phyloP scores from a whole-genome alignment of 441 rosid species.

The Melastoma candidum region DNA sequence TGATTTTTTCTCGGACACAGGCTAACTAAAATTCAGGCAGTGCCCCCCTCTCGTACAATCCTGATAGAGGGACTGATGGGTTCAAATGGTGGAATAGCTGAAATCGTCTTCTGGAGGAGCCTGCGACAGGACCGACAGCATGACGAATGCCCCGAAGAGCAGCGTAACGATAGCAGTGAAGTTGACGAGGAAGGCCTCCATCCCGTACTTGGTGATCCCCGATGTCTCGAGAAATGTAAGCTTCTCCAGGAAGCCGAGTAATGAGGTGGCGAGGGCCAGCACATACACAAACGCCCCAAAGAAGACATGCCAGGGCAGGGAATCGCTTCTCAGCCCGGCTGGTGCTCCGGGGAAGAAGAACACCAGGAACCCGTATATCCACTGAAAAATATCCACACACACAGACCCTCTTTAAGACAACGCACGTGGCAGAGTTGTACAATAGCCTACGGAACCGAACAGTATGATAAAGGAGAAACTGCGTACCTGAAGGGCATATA shows the following conservation, averaged over 20 bases:
- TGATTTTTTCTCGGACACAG: no score
- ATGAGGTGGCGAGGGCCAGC: constrained; percentile 54
- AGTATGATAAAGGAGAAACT: not conserved
- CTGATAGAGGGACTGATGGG: no score
- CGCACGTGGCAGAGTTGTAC: not conserved
- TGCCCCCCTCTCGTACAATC: no score
- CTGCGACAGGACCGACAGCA: constrained; percentile 37
- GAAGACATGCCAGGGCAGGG: constrained; percentile 81
- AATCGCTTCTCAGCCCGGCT: constrained; percentile 23
- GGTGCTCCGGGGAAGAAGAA: constrained; percentile 84
- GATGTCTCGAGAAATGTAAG: constrained; percentile 74
- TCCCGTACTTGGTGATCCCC: constrained; percentile 56
- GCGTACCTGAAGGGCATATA: constrained; percentile 76
- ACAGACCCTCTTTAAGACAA: not conserved
- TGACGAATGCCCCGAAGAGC: constrained; percentile 55
- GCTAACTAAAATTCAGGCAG: no score
- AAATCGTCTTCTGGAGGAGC: constrained; percentile 28
- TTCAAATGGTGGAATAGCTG: constrained; percentile 49
- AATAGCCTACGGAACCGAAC: not conserved
- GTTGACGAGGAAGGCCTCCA: constrained; percentile 72
- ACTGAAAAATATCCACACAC: constrained; percentile 32
- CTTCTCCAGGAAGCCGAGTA: constrained; percentile 76
- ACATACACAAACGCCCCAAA: constrained; percentile 48
- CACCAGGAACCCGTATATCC: constrained; percentile 68
- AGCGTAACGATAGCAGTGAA: constrained; percentile 73